A percentile compares a stretch with the other conserved stretches of the same genome.
Evolutionary conservation across 306 rosid species (phyloP).

Genomic region (Quercus ilex): DNA sequence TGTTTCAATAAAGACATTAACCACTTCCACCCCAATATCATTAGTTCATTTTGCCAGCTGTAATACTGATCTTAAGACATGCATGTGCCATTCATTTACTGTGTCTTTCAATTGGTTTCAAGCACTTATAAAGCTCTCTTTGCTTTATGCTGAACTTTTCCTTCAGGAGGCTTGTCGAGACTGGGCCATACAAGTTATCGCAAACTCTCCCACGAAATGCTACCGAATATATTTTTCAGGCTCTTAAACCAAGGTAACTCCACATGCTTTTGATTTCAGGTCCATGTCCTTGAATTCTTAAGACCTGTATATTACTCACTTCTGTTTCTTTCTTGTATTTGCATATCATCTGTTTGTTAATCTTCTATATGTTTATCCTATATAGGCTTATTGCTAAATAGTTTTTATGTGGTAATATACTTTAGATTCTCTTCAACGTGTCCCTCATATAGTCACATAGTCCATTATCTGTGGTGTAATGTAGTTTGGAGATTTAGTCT

Average conservation of each 20-base stretch:
- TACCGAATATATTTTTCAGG: slow-evolving; percentile 62
- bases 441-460: neutral
- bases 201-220: slow-evolving; percentile 60
- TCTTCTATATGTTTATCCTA: neutral
- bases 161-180: slow-evolving; percentile 40
- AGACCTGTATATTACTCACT: slow-evolving; percentile 8
- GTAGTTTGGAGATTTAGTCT: neutral
- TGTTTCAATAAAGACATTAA: neutral
- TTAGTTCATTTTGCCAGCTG: neutral
- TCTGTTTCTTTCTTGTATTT: neutral
- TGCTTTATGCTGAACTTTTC: neutral
- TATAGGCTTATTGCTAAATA: neutral
- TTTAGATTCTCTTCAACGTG: neutral
- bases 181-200: slow-evolving; percentile 37
- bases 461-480: neutral
- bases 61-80: neutral
- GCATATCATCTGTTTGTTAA: neutral
- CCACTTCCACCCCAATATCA: neutral
- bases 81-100: neutral
- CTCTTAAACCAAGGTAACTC: slow-evolving; percentile 68
- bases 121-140: slow-evolving; percentile 11
- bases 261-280: slow-evolving; percentile 4
- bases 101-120: slow-evolving; percentile 1
- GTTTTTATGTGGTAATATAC: too few relatives aligned
- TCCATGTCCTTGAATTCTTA: neutral